A percentile compares a stretch with the other conserved stretches of the same genome.
phyloP scores from a whole-genome alignment of 2,329 filamentous ascomycete genomes.

The Trematosphaeria pertusa region DNA sequence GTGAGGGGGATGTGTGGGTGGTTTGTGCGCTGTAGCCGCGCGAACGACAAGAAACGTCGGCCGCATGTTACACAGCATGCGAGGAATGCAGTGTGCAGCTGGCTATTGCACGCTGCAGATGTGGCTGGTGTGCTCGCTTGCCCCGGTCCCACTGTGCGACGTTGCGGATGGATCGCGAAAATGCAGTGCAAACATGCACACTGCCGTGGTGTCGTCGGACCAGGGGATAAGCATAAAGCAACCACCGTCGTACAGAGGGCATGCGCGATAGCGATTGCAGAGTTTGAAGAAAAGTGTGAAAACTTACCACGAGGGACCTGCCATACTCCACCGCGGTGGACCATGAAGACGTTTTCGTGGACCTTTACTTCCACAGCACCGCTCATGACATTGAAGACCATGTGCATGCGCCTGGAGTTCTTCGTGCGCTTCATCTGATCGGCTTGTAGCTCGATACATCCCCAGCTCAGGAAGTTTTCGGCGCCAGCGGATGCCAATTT shows the following conservation, averaged over 20 bases:
- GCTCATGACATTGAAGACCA: slow-evolving; percentile 90
- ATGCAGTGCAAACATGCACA: slow-evolving; percentile 21
- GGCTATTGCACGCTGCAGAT: no score
- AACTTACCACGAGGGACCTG: slow-evolving; percentile 91
- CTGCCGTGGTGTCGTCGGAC: slow-evolving; percentile 21
- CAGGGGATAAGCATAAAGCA: slow-evolving; percentile 32
- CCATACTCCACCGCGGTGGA: slow-evolving; percentile 87
- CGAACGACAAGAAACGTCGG: slow-evolving; percentile 26
- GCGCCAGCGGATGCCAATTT: slow-evolving; percentile 73
- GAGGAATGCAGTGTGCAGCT: no score
- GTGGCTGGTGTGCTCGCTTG: no score
- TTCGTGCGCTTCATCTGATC: slow-evolving; percentile 86
- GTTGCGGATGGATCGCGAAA: slow-evolving; percentile 19
- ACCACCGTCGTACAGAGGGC: slow-evolving; percentile 37
- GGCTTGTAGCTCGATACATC: slow-evolving; percentile 86
- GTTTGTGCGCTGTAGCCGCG: slow-evolving; percentile 23
- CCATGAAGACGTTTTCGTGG: slow-evolving; percentile 77
- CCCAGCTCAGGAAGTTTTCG: slow-evolving; percentile 84
- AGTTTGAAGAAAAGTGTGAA: slow-evolving; percentile 6
- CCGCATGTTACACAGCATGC: slow-evolving; percentile 35
- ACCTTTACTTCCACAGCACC: slow-evolving; percentile 84
- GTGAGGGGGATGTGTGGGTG: slow-evolving; percentile 3
- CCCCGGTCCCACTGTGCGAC: slow-evolving; percentile 26
- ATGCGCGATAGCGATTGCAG: background rate
- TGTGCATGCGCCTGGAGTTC: slow-evolving; percentile 94